These are phyloP conservation scores for Hypholoma fasciculare DNA, from an alignment of 768 basidiomycete species.

Conservation along the genomic window DNA sequence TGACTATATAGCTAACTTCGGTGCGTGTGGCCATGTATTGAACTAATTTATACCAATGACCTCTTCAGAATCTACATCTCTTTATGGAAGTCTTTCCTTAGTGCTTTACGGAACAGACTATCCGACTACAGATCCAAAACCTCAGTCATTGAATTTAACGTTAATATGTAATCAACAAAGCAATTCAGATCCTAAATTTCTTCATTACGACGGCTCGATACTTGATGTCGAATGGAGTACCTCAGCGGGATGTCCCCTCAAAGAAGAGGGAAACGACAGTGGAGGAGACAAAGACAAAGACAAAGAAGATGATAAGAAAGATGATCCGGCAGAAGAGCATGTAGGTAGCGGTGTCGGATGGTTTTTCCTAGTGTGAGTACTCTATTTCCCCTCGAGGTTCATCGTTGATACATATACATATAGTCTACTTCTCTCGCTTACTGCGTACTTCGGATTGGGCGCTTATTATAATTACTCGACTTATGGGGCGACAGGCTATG, in stretches of 20 bases:
- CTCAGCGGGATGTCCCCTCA: slow-evolving; percentile 55
- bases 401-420: background rate
- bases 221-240: slow-evolving; percentile 63
- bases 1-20: slow-evolving; percentile 32
- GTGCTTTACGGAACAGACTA: slow-evolving; percentile 62
- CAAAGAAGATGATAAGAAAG: slow-evolving; percentile 17
- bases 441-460: slow-evolving; percentile 73
- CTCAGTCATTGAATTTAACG: slow-evolving; percentile 63
- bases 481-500: slow-evolving; percentile 81
- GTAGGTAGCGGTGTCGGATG: slow-evolving; percentile 81
- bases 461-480: slow-evolving; percentile 88
- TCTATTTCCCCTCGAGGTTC: background rate
- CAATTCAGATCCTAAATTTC: slow-evolving; percentile 49
- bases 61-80: slow-evolving; percentile 46
- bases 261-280: slow-evolving; percentile 26
- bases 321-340: slow-evolving; percentile 28
- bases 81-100: slow-evolving; percentile 37
- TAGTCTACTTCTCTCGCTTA: slow-evolving; percentile 65
- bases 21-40: slow-evolving; percentile 27
- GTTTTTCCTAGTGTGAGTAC: slow-evolving; percentile 81
- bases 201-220: slow-evolving; percentile 58
- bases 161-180: slow-evolving; percentile 53
- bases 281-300: slow-evolving; percentile 24
- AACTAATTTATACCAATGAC: background rate
- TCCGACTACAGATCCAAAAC: slow-evolving; percentile 45